Conservation (phyloP, 352 stramenopile genomes). For the Globisporangium parvum region DNA sequence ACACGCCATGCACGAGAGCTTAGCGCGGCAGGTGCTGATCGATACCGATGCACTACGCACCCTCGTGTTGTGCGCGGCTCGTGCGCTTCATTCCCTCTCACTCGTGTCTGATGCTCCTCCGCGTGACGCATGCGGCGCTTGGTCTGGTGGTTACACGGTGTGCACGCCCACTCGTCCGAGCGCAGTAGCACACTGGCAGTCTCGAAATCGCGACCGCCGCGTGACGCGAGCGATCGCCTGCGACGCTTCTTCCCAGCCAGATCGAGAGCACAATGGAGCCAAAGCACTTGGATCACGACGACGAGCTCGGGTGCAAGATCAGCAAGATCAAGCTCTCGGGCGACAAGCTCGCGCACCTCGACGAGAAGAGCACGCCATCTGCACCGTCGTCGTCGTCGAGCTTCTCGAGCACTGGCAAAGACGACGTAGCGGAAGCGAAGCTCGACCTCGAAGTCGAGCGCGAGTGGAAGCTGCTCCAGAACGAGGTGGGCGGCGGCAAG, state of each 20-base stretch:
- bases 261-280: constrained; percentile 49
- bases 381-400: constrained; percentile 3
- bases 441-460: constrained; percentile 76
- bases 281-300: constrained; percentile 47
- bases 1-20: background rate
- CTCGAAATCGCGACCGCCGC: too few species aligned
- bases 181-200: too few species aligned
- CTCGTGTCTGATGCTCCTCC: background rate
- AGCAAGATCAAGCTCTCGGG: constrained; percentile 53
- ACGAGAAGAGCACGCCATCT: constrained; percentile 36
- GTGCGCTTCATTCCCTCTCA: constrained; percentile 4
- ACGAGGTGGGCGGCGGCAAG: constrained; percentile 39
- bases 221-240: too few species aligned
- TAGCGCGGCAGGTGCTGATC: background rate
- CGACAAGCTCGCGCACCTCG: constrained; percentile 36
- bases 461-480: constrained; percentile 78
- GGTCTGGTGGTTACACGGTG: too few species aligned
- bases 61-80: constrained; percentile 3
- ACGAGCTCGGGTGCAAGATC: constrained; percentile 62
- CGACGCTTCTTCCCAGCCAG: background rate
- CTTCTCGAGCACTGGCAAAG: constrained; percentile 16
- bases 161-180: too few species aligned
- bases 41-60: background rate
- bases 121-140: too few species aligned
- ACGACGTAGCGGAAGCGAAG: constrained; percentile 56